phyloP scores from a whole-genome alignment of 805 yeast genomes.

The Grigorovia jiainica region DNA sequence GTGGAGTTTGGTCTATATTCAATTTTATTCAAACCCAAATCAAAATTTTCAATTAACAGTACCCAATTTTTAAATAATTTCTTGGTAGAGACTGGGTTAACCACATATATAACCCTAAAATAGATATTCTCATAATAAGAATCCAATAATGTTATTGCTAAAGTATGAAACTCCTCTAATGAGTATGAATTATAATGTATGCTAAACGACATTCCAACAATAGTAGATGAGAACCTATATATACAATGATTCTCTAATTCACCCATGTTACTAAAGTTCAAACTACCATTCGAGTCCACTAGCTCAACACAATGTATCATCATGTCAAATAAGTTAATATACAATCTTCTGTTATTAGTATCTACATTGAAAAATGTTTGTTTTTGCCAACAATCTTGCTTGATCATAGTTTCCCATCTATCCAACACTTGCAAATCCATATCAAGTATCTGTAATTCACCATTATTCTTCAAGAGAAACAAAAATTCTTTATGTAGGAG shows the following conservation, averaged over 20 bases:
- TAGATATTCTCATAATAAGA: slow-evolving; percentile 1
- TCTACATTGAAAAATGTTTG: slow-evolving; percentile 9
- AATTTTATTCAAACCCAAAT: neutral
- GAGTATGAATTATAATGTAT: slow-evolving; percentile 9
- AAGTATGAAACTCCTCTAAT: slow-evolving; percentile 10
- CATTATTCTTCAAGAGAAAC: slow-evolving; percentile 14
- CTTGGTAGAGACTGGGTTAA: neutral
- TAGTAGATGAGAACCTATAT: slow-evolving; percentile 5
- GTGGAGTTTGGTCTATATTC: neutral
- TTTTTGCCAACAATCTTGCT: neutral
- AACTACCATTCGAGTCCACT: slow-evolving; percentile 1
- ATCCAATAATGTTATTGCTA: slow-evolving; percentile 8
- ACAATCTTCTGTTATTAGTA: slow-evolving; percentile 5
- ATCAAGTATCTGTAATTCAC: slow-evolving; percentile 11
- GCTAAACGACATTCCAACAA: slow-evolving; percentile 8
- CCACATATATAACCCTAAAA: slow-evolving; percentile 8
- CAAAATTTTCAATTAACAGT: slow-evolving; percentile 1
- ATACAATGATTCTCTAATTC: slow-evolving; percentile 2
- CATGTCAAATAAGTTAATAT: slow-evolving; percentile 9
- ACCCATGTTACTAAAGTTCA: slow-evolving; percentile 7
- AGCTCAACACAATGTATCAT: slow-evolving; percentile 7
- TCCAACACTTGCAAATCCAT: slow-evolving; percentile 2
- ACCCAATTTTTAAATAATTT: slow-evolving; percentile 2
- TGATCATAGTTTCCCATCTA: slow-evolving; percentile 6
- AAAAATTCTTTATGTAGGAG: slow-evolving; percentile 8